Base-by-base conservation (phyloP, 2,329 filamentous ascomycete species). In the Metarhizium brunneum region DNA sequence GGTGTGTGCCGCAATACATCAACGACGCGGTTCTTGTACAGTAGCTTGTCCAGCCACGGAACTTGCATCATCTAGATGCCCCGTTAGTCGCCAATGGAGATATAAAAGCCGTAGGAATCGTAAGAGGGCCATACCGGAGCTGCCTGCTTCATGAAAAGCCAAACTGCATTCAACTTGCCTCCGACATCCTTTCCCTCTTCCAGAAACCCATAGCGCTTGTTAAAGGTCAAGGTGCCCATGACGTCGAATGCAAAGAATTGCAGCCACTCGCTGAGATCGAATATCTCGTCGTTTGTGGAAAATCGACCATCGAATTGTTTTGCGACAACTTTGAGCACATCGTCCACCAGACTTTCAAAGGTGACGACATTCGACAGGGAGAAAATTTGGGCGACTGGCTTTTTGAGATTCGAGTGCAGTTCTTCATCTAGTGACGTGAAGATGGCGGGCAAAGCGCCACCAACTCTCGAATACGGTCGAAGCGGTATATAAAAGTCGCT, bases 101-200 rank as follows among this genome's bases (percentile, higher is more conserved):
- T 42, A 18, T 43, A 25, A 1, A 2, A 1, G 16, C 3, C 11
- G 25, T 8, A 48, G 7, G 6, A 5, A 25, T 1, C 6, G 10
- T 48, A 3, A 48, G 7, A 18, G 13, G 14, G 5, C 32, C 30
- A 18, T 50, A 50, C 54, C 13, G 58, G 58, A 42, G 60, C 61
- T 6, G 61, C 60, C 14, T 57, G 56, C 3, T 57, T 57, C 42
- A 61, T 52, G n/a, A 62, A 57, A 32, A 60, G 58, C 20, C 58
- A 59, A 43, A 63, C 60, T 8, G 54, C 20, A 11, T 18, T 7
- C 6, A 38, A 48, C 6, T 52, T 52, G n/a, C 51, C 50, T 32
- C 53, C 53, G 20, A 53, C 56, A 42, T 53, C 35, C 57, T 56
- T 10, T 50, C 53, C 53, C 7, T 40, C 20, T 18, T 50, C 53